Percentiles rank a stretch among this genome's conserved stretches.
These are phyloP conservation scores for Helminthosporium solani DNA, from an alignment of 2,329 filamentous ascomycete species.

Conservation along the genomic window DNA sequence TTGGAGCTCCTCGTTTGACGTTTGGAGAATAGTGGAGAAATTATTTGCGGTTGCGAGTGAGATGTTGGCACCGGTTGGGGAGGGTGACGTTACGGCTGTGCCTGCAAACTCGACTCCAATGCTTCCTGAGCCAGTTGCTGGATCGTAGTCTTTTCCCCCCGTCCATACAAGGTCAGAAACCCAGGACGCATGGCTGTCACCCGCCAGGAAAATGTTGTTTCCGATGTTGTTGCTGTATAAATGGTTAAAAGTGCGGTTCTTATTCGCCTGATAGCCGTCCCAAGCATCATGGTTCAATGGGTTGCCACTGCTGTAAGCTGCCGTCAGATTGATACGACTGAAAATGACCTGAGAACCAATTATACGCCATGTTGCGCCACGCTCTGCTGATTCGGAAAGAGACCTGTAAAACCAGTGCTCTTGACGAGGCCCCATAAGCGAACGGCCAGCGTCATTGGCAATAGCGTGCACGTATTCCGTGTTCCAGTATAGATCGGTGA, in stretches of 20 bases:
- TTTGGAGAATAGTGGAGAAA: slow-evolving; percentile 31
- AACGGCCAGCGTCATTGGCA: slow-evolving; percentile 65
- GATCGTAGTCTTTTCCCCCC: slow-evolving; percentile 44
- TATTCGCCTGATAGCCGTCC: slow-evolving; percentile 69
- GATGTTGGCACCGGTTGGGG: slow-evolving; percentile 61
- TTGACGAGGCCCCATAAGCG: slow-evolving; percentile 70
- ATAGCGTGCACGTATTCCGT: slow-evolving; percentile 62
- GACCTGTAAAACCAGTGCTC: slow-evolving; percentile 64
- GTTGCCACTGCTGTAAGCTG: slow-evolving; percentile 46
- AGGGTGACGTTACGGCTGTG: slow-evolving; percentile 63
- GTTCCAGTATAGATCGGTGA: slow-evolving; percentile 56
- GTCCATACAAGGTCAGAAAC: slow-evolving; percentile 49
- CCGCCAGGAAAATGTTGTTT: slow-evolving; percentile 73
- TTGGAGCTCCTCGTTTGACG: slow-evolving; percentile 63
- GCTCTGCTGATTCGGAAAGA: slow-evolving; percentile 58
- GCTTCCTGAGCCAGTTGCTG: slow-evolving; percentile 41
- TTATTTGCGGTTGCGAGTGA: slow-evolving; percentile 55
- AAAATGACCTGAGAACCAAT: slow-evolving; percentile 73
- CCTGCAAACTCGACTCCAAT: slow-evolving; percentile 60
- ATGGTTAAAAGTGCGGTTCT: slow-evolving; percentile 68
- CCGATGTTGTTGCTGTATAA: slow-evolving; percentile 67
- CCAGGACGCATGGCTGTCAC: slow-evolving; percentile 69
- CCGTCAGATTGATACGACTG: slow-evolving; percentile 55
- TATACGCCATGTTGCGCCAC: slow-evolving; percentile 70
- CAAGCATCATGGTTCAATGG: slow-evolving; percentile 60